Conservation (phyloP, 345 rosid genomes). For the Balakata baccata region DNA sequence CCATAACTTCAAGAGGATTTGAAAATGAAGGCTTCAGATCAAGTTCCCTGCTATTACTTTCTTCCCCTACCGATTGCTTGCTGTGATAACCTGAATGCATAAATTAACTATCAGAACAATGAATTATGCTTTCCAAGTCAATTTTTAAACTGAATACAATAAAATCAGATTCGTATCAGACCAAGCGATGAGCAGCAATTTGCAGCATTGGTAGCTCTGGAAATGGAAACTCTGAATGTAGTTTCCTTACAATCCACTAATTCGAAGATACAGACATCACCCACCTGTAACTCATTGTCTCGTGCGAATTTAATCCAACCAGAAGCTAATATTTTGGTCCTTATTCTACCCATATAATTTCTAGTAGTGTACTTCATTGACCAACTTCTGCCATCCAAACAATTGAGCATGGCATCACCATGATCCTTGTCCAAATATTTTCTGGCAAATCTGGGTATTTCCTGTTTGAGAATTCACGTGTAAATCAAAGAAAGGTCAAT, state of each 20-base stretch:
- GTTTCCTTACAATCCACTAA: background rate
- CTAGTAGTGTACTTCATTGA: background rate
- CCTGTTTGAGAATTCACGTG: background rate
- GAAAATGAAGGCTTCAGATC: background rate
- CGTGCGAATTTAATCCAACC: background rate
- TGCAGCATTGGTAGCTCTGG: background rate
- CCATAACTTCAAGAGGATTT: background rate
- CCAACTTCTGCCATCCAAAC: background rate
- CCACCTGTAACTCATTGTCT: background rate
- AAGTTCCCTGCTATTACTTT: background rate
- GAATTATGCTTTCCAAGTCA: background rate
- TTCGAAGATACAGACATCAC: background rate
- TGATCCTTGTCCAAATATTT: background rate
- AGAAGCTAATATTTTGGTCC: background rate
- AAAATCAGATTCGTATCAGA: background rate
- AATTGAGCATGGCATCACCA: background rate
- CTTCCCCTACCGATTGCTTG: background rate
- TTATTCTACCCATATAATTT: too few relatives aligned
- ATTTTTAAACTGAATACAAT: background rate
- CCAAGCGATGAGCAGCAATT: background rate
- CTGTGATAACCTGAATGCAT: background rate
- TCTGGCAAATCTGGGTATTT: background rate
- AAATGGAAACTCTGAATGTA: background rate
- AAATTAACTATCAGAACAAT: background rate
- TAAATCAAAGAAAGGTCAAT: background rate